Base-by-base conservation (phyloP, 805 yeast species). In the Candida odintsovae region DNA sequence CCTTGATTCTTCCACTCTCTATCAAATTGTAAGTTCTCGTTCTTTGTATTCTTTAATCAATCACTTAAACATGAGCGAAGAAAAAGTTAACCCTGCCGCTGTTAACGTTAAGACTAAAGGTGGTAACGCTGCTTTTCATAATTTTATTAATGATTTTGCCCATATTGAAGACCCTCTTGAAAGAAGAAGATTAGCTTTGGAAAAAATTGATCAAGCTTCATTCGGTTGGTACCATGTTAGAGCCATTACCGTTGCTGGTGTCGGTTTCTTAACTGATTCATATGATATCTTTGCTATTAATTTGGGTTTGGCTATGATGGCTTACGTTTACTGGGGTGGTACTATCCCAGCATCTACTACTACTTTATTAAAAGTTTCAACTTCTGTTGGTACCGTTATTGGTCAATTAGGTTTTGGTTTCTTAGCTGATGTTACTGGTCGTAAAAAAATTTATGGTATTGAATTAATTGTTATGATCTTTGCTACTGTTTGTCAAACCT, bases 221-320 rank as follows among this genome's bases (percentile, higher is more conserved):
- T 86, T 86, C 56, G 87, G 90, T 48, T 83, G 90, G 94, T 83
- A 86, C 61, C 94, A 86, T 60, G 67, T 86, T 45, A 79, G 88
- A 68, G 86, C 89, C 73, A 85, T 87, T 58, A 64, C 78, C 67
- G 89, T 87, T 63, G 95, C 96, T 12, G 89, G 97, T 74, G 94
- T 89, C 54, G 97, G 97, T 65, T 89, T 89, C 80, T 67, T 90
- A 69, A 89, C 96, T 25, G 97, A 89, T 70, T 80, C 96, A 46
- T 89, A 90, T 68, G 96, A 90, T 73, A 86, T 90, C 56, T 90
- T 89, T 60, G 90, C 96, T 55, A 89, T 89, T 58, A 86, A 85
- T 68, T 71, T 89, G 71, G 92, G 86, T 66, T 70, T 86, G 45
- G 62, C 90, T 44, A 87, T 89, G 90, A 68, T 89, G 76, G 66